Percentiles rank a stretch among this genome's conserved stretches.
Conservation (phyloP, 2,329 filamentous ascomycete species). For the Aspergillus pseudoviridinutans region DNA sequence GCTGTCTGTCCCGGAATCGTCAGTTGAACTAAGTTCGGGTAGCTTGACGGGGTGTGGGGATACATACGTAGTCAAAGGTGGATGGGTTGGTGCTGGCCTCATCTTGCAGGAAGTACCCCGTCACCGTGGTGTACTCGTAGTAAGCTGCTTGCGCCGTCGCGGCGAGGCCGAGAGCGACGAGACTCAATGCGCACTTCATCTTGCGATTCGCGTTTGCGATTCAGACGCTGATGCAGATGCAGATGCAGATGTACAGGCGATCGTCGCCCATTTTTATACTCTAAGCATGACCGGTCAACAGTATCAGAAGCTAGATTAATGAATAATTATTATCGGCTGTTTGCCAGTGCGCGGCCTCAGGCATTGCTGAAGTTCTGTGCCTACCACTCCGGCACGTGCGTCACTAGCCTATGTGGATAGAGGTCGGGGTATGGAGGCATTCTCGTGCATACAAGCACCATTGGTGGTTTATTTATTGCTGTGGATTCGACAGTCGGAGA, state of each 20-base stretch:
- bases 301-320: too few relatives aligned
- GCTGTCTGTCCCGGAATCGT: constrained; percentile 25
- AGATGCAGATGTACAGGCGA: too few relatives aligned
- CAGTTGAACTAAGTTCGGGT: neutral
- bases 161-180: constrained; percentile 66
- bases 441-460: neutral
- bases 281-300: too few relatives aligned
- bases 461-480: neutral
- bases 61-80: constrained; percentile 45
- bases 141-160: constrained; percentile 59
- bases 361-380: too few relatives aligned
- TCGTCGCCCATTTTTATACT: neutral
- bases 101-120: constrained; percentile 49
- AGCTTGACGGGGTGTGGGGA: too few relatives aligned
- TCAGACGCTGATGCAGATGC: neutral
- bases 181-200: constrained; percentile 63
- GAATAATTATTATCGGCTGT: too few relatives aligned
- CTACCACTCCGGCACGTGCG: neutral
- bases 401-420: too few relatives aligned
- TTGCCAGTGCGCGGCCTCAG: neutral
- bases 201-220: neutral
- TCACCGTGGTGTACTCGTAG: constrained; percentile 39
- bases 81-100: constrained; percentile 42
- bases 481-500: neutral
- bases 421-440: neutral